A percentile compares a stretch with the other conserved stretches of the same genome.
These are phyloP conservation scores for Epipyxis sp. DNA, from an alignment of 108 stramenopile genomes.

Conservation along the genomic window DNA sequence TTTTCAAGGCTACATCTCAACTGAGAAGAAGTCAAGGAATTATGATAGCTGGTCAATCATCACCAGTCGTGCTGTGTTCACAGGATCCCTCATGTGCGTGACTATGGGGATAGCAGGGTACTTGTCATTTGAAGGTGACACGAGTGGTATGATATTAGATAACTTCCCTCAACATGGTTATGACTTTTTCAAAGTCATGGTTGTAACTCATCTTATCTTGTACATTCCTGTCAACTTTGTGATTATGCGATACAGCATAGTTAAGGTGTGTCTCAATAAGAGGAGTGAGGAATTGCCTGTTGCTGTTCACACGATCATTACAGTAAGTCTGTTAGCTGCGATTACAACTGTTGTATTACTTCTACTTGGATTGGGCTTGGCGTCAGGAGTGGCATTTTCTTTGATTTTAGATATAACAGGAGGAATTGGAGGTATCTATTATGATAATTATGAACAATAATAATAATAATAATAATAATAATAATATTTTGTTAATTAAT, in stretches of 20 bases:
- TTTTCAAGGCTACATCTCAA: conserved; percentile 44
- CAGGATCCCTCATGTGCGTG: conserved; percentile 35
- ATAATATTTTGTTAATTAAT: too few relatives aligned
- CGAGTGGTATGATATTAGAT: conserved; percentile 39
- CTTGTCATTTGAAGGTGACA: conserved; percentile 39
- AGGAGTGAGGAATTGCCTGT: not conserved
- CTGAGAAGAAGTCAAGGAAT: not conserved
- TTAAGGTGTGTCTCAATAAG: not conserved
- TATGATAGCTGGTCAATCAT: conserved; percentile 32
- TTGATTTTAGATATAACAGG: conserved; percentile 17
- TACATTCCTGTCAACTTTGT: conserved; percentile 40
- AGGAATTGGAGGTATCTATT: conserved; percentile 15
- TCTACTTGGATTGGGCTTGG: not conserved
- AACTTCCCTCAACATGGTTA: conserved; percentile 30
- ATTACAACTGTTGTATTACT: not conserved
- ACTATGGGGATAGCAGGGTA: conserved; percentile 40
- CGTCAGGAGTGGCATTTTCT: conserved; percentile 16
- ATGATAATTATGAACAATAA: too few relatives aligned
- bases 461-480: too few relatives aligned
- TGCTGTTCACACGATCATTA: not conserved
- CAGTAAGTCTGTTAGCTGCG: not conserved
- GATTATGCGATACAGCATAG: conserved; percentile 17
- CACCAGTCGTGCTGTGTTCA: conserved; percentile 7
- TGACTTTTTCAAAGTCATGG: conserved; percentile 41
- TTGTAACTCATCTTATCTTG: conserved; percentile 39